Evolutionary conservation across 2,329 filamentous ascomycete genomes (phyloP).

Genomic region (Aspergillus tubingensis): DNA sequence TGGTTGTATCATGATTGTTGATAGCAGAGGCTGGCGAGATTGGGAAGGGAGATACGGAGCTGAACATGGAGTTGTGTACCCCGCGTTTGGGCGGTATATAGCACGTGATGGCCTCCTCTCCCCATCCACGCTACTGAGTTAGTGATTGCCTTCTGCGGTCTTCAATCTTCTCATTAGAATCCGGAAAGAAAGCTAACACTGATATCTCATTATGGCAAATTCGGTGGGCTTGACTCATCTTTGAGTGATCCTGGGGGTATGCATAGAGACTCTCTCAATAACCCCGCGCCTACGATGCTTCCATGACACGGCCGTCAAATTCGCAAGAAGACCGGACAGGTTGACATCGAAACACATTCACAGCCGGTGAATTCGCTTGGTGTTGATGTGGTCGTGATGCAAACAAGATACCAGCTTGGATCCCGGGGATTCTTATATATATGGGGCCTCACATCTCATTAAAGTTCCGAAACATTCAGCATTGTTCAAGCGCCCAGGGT

Average conservation of each 20-base stretch:
- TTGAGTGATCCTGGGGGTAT: background rate
- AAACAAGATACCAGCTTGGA: background rate
- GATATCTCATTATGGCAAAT: background rate
- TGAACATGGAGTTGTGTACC: slow-evolving; percentile 2
- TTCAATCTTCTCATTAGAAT: background rate
- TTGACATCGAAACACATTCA: background rate
- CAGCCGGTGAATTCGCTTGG: background rate
- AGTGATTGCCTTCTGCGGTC: background rate
- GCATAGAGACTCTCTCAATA: background rate
- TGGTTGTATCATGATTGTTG: background rate
- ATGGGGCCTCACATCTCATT: background rate
- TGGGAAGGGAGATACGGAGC: background rate
- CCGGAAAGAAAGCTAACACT: background rate
- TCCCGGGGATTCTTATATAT: slow-evolving; percentile 10
- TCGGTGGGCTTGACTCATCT: background rate
- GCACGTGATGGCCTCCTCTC: background rate
- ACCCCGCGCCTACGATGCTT: background rate
- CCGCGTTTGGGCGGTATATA: slow-evolving; percentile 3
- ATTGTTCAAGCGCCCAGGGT: slow-evolving; percentile 15
- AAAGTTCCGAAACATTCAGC: slow-evolving; percentile 6
- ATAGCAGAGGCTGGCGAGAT: background rate
- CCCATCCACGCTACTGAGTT: background rate
- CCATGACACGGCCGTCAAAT: background rate
- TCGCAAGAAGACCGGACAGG: background rate
- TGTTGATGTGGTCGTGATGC: background rate